Conservation (phyloP, 2,329 filamentous ascomycete genomes). For the Lachnellula cervina region DNA sequence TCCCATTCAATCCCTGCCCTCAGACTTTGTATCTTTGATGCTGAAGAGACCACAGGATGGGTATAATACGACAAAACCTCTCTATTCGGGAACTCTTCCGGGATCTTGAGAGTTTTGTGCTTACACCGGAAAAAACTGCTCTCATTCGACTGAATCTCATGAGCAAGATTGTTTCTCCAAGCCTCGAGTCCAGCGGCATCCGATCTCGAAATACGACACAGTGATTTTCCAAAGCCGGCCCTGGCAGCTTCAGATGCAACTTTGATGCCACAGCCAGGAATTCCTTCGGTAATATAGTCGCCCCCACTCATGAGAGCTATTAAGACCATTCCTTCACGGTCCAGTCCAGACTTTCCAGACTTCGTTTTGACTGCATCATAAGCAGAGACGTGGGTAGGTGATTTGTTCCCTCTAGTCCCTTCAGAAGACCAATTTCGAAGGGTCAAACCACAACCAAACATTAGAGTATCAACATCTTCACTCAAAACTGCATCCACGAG, state of each 20-base stretch:
- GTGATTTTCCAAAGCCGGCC: conserved; percentile 75
- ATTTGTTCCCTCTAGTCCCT: conserved; percentile 54
- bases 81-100: conserved; percentile 73
- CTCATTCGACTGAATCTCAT: conserved; percentile 80
- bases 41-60: conserved; percentile 72
- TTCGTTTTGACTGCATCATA: conserved; percentile 62
- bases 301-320: conserved; percentile 93
- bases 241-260: conserved; percentile 84
- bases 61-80: conserved; percentile 84
- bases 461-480: conserved; percentile 94
- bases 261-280: conserved; percentile 82
- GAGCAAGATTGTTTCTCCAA: conserved; percentile 69
- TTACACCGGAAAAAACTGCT: conserved; percentile 72
- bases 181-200: conserved; percentile 54
- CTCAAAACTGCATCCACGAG: conserved; percentile 91
- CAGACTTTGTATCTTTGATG: conserved; percentile 51
- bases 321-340: conserved; percentile 85
- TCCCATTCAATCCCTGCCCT: conserved; percentile 55
- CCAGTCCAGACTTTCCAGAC: conserved; percentile 52
- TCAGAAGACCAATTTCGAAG: conserved; percentile 82
- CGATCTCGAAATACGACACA: conserved; percentile 60
- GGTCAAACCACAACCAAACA: conserved; percentile 84
- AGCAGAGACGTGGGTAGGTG: conserved; percentile 79
- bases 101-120: conserved; percentile 70
- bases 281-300: conserved; percentile 85